Evolutionary conservation across 2,329 filamentous ascomycete species (phyloP), one percentile per base, ranked within the genome.

Genomic region (Macroventuria anomochaeta): DNA sequence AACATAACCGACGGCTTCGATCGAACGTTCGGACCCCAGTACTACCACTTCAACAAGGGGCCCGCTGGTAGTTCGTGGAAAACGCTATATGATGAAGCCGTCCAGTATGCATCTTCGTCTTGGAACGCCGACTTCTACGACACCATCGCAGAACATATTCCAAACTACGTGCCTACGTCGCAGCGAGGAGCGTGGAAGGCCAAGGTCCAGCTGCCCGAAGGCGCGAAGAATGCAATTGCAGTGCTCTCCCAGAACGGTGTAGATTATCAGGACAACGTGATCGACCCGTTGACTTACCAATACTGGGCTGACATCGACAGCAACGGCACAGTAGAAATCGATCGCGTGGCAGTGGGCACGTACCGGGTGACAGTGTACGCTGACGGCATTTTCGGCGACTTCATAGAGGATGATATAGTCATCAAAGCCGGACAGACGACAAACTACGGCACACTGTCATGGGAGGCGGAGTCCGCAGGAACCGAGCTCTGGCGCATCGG

Each of bases 1-100:
- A 86, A 87, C 60, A 87, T 88, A 61, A 86, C 83, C 1, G 70
- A 84, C 56, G 85, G 85, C 0, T 87, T 87, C 58, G 85, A 88
- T 61, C 79, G 85, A 2, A 88, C 85, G 0, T 87, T 87, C 63
- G 86, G 86, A 1, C 85, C 85, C 23, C 81, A 83, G 67, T 87
- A 81, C 63, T 88, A 82, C 63, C 78, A 86, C 63, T 88, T 88
- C 75, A 88, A 87, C 69, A 79, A 80, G 44, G 83, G 82, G 10
- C 72, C 76, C 2, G 70, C 76, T 1, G 61, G 59, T 7, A 46
- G 50, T 10, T 60, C 61, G 1, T 55, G 63, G 3, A 77, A 77
- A 7, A 75, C 57, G 2, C 77, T 86, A 2, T 77, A 82, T 18
- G 72, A 75, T 10, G 85, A 88, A 48, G 85, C 86, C 1, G 74